Evolutionary conservation across 768 basidiomycete genomes (phyloP).

Genomic region (Phanerodontia chrysosporium): DNA sequence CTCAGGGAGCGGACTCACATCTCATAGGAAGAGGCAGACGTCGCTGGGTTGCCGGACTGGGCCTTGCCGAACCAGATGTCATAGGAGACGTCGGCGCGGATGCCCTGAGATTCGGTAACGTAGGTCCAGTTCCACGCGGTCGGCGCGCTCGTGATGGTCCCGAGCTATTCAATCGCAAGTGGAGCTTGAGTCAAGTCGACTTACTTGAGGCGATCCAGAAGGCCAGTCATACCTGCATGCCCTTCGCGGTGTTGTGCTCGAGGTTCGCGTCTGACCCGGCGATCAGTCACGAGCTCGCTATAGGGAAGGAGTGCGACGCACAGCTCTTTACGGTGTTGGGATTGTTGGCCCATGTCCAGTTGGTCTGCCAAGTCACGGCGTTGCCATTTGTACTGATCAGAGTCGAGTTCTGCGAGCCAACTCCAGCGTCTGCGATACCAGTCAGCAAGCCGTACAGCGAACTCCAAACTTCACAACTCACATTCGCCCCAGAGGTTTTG

Average conservation of each 20-base stretch:
- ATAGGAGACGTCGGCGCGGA: constrained; percentile 55
- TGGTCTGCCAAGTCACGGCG: constrained; percentile 49
- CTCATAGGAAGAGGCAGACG: constrained; percentile 45
- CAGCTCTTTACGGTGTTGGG: constrained; percentile 55
- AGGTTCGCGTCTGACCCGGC: constrained; percentile 45
- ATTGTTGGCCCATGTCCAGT: constrained; percentile 47
- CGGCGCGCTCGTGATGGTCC: constrained; percentile 39
- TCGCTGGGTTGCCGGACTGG: constrained; percentile 41
- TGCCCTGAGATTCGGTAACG: constrained; percentile 35
- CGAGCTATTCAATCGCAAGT: constrained; percentile 27
- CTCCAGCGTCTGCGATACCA: constrained; percentile 33
- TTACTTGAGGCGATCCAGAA: background rate
- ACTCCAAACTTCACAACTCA: constrained; percentile 17
- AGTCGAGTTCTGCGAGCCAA: constrained; percentile 46
- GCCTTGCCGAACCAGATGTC: constrained; percentile 51
- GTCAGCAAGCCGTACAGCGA: background rate
- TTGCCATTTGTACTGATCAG: constrained; percentile 35
- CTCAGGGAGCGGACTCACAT: constrained; percentile 32
- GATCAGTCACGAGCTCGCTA: background rate
- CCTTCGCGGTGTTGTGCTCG: constrained; percentile 40
- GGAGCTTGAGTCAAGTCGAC: background rate
- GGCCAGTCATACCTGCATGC: constrained; percentile 35
- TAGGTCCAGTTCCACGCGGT: constrained; percentile 52
- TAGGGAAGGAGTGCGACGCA: constrained; percentile 21
- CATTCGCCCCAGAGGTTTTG: constrained; percentile 54